These are phyloP conservation scores for Chrysosphaeria jannelii DNA, from an alignment of 2,329 filamentous ascomycete genomes.

Conservation along the genomic window DNA sequence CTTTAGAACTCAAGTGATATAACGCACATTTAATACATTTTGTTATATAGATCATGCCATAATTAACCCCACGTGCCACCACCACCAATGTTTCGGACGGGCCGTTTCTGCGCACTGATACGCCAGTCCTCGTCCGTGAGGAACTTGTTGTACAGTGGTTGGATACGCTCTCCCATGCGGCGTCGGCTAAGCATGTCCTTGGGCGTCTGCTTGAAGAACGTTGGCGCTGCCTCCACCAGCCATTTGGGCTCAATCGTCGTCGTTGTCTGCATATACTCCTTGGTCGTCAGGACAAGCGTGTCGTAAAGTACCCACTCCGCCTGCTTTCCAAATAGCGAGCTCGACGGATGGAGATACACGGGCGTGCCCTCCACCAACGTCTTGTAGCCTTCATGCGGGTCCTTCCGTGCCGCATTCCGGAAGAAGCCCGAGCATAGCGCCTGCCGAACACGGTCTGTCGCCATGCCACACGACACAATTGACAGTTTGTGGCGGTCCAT, in stretches of 20 bases:
- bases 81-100: slow-evolving; percentile 51
- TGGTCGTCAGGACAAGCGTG: slow-evolving; percentile 66
- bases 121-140: slow-evolving; percentile 87
- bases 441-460: slow-evolving; percentile 65
- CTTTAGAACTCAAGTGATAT: no score
- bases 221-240: slow-evolving; percentile 89
- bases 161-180: slow-evolving; percentile 80
- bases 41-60: no score
- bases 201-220: slow-evolving; percentile 90
- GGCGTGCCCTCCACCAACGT: slow-evolving; percentile 86
- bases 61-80: slow-evolving; percentile 74
- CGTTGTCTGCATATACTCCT: slow-evolving; percentile 94
- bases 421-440: slow-evolving; percentile 87
- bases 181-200: slow-evolving; percentile 68
- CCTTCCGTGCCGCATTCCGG: slow-evolving; percentile 78
- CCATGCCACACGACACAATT: slow-evolving; percentile 57
- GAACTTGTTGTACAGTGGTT: slow-evolving; percentile 83
- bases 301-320: slow-evolving; percentile 93
- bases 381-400: slow-evolving; percentile 91
- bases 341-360: slow-evolving; percentile 79
- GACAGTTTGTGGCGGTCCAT: slow-evolving; percentile 74
- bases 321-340: slow-evolving; percentile 79
- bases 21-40: no score
- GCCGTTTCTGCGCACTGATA: slow-evolving; percentile 58
- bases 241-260: slow-evolving; percentile 82